Conservation (phyloP, 2,329 filamentous ascomycete species). For the Claviceps sp. region DNA sequence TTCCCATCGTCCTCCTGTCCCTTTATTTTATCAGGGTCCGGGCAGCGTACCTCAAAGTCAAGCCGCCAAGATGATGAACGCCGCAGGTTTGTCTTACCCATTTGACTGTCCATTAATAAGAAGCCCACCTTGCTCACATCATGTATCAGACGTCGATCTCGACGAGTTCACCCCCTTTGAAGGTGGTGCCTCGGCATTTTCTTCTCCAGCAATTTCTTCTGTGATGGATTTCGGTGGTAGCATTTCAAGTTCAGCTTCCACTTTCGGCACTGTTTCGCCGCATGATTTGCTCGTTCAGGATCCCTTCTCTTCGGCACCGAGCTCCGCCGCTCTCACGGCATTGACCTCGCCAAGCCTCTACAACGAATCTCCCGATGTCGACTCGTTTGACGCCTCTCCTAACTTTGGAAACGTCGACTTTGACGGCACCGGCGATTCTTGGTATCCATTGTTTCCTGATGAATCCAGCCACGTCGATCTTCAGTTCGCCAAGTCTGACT, state of each 20-base stretch:
- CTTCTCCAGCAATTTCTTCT: conserved; percentile 36
- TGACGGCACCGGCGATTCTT: conserved; percentile 38
- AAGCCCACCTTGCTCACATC: conserved; percentile 17
- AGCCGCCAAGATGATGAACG: conserved; percentile 31
- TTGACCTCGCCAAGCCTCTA: conserved; percentile 74
- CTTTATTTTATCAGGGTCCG: conserved; percentile 51
- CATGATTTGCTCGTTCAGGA: conserved; percentile 65
- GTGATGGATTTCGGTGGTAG: conserved; percentile 37
- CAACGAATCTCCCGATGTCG: conserved; percentile 64
- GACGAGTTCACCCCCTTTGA: conserved; percentile 46
- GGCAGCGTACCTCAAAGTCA: conserved; percentile 32
- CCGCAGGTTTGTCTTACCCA: conserved; percentile 21
- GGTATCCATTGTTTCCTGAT: conserved; percentile 63
- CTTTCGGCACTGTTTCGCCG: conserved; percentile 66
- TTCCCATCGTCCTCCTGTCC: conserved; percentile 52
- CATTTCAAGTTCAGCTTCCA: conserved; percentile 35
- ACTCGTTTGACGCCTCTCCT: conserved; percentile 66
- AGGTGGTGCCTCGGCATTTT: conserved; percentile 36
- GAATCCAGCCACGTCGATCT: conserved; percentile 17
- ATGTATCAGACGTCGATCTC: conserved; percentile 39
- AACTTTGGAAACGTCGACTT: conserved; percentile 53
- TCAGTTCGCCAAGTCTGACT: conserved; percentile 18
- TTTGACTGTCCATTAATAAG: not conserved
- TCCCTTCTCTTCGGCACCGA: conserved; percentile 60
- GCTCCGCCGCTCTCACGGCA: conserved; percentile 69